Evolutionary conservation across 2,329 filamentous ascomycete species (phyloP).

Genomic region (Tricladium varicosporioides): DNA sequence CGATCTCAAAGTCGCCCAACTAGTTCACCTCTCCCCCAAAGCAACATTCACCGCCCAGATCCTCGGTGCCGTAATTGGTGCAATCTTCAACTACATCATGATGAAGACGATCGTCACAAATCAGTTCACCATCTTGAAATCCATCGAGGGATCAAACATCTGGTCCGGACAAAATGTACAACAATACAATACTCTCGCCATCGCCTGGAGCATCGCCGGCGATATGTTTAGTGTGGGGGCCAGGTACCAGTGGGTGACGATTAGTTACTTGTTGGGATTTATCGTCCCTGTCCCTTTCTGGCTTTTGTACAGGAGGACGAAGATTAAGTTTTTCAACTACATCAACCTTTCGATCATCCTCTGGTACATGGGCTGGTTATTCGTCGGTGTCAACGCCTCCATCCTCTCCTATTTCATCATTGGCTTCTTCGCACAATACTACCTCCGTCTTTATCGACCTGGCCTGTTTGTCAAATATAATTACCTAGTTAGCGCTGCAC

Average conservation of each 20-base stretch:
- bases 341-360: constrained; percentile 44
- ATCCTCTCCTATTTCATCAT: constrained; percentile 35
- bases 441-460: constrained; percentile 52
- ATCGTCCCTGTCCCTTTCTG: constrained; percentile 41
- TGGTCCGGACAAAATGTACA: constrained; percentile 49
- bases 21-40: constrained; percentile 57
- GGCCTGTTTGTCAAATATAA: constrained; percentile 80
- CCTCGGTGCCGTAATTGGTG: constrained; percentile 40
- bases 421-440: constrained; percentile 38
- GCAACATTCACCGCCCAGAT: constrained; percentile 61
- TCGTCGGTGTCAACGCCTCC: constrained; percentile 42
- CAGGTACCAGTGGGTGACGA: constrained; percentile 40
- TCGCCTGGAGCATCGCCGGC: constrained; percentile 39
- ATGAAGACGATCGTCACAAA: constrained; percentile 42
- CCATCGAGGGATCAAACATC: constrained; percentile 43
- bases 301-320: constrained; percentile 25
- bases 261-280: constrained; percentile 43
- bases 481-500: constrained; percentile 69
- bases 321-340: constrained; percentile 26
- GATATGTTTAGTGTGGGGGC: constrained; percentile 42
- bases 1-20: constrained; percentile 51
- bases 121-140: constrained; percentile 40
- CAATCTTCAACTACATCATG: constrained; percentile 45
- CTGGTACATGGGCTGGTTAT: constrained; percentile 43
- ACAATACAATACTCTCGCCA: constrained; percentile 42